Evolutionary conservation across 1,284 basidiomycete species (phyloP), one percentile per base, ranked within the genome.

Genomic region (Trametes versicolor): DNA sequence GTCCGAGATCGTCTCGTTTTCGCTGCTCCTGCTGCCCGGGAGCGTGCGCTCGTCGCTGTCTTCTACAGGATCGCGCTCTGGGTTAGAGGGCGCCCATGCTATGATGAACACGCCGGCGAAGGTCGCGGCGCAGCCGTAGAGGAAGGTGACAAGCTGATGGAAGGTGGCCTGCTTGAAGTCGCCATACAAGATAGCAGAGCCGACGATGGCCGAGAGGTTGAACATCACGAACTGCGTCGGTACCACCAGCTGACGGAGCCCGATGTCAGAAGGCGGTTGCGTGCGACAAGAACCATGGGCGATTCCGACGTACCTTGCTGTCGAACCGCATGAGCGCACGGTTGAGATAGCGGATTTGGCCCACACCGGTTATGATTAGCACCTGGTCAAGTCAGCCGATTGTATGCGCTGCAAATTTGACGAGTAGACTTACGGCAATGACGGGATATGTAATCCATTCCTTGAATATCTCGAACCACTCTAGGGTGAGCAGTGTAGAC

Each of bases 171-270:
- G 87, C 67, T 89, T 85, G 79, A 99, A 98, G 77, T 99, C 97
- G 37, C 94, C 91, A 75, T 97, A 99, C 3, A 99, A 85, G 23
- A 99, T 92, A 0, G 96, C 95, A 4, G 94, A 96, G 27, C 97
- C 97, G 51, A 95, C 82, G 70, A 99, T 97, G 4, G 95, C 95
- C 47, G 91, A 92, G 23, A 96, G 81, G 51, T 90, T 94, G 78
- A 94, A 94, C 65, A 97, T 85, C 47, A 98, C 96, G 77, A 98
- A 99, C 81, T 98, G 97, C 15, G 92, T 91, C 2, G 97, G 97
- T 66, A 97, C 95, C 37, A 97, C 96, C 58, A 92, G 87, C 91
- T 95, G 74, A 52, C 48, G 15, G 29, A n/a, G 2, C 15, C 25
- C 13, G 23, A 41, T 29, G 27, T 32, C 34, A 59, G 32, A 21